Evolutionary conservation across 2,329 filamentous ascomycete genomes (phyloP).

Genomic region (Alternaria sp.): DNA sequence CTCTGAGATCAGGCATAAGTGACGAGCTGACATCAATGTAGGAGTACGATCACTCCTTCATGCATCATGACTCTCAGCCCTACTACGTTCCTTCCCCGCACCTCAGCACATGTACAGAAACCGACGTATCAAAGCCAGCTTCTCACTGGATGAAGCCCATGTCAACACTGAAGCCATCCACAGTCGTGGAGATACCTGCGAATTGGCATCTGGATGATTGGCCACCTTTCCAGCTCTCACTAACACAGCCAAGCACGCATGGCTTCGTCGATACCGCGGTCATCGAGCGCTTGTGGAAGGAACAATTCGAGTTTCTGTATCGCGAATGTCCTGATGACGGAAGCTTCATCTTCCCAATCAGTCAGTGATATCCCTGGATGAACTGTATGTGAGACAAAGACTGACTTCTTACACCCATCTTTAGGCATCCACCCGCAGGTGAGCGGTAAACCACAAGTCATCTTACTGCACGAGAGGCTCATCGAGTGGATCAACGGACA

Average conservation of each 20-base stretch:
- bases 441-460: slow-evolving; percentile 55
- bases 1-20: neutral
- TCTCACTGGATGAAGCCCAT: slow-evolving; percentile 51
- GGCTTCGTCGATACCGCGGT: slow-evolving; percentile 53
- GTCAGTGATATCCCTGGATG: neutral
- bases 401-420: neutral
- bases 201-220: slow-evolving; percentile 61
- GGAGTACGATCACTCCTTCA: slow-evolving; percentile 61
- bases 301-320: slow-evolving; percentile 57
- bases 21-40: slow-evolving; percentile 1
- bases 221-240: slow-evolving; percentile 51
- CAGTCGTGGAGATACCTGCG: slow-evolving; percentile 55
- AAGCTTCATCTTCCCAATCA: slow-evolving; percentile 56
- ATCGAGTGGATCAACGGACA: slow-evolving; percentile 56
- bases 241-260: slow-evolving; percentile 62
- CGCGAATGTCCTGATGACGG: slow-evolving; percentile 50
- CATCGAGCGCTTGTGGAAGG: slow-evolving; percentile 54
- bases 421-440: slow-evolving; percentile 55
- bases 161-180: slow-evolving; percentile 35
- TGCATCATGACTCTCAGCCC: slow-evolving; percentile 57
- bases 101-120: slow-evolving; percentile 54
- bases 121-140: slow-evolving; percentile 39
- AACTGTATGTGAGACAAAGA: neutral
- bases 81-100: slow-evolving; percentile 43
- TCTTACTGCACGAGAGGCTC: slow-evolving; percentile 56